Percentiles rank a stretch among this genome's conserved stretches.
phyloP scores from a whole-genome alignment of 2,329 filamentous ascomycete genomes.

The Fusarium nurragi region DNA sequence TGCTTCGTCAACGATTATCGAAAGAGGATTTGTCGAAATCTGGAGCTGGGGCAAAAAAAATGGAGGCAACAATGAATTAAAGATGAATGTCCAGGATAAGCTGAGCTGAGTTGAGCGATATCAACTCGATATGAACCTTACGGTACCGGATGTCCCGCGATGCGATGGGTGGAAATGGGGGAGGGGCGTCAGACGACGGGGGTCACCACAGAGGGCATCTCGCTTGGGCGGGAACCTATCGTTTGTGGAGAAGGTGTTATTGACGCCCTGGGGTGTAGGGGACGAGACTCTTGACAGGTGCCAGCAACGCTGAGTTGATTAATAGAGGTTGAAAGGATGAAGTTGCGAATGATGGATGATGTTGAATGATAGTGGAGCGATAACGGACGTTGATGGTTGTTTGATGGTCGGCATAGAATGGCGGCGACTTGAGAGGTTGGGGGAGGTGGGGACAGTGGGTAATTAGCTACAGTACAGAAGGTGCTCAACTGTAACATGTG shows the following conservation, averaged over 20 bases:
- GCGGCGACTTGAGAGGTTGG: conserved; percentile 14
- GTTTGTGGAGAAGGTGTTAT: conserved; percentile 25
- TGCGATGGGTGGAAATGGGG: conserved; percentile 23
- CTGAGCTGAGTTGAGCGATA: conserved; percentile 22
- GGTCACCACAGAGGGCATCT: conserved; percentile 42
- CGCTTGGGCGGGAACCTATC: conserved; percentile 27
- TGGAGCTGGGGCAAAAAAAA: not conserved
- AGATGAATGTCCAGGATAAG: not conserved
- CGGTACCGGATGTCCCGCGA: conserved; percentile 38
- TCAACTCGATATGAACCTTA: conserved; percentile 20
- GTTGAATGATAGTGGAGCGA: conserved; percentile 25
- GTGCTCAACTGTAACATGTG: conserved; percentile 4
- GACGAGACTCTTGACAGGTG: not conserved
- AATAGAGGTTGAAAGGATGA: not conserved
- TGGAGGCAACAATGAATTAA: not conserved
- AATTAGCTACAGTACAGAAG: not conserved
- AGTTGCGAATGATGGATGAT: not conserved
- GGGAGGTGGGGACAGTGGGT: conserved; percentile 5
- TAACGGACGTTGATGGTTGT: conserved; percentile 21
- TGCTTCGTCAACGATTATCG: conserved; percentile 6
- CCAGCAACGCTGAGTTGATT: not conserved
- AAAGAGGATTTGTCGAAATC: not conserved
- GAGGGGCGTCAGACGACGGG: conserved; percentile 44
- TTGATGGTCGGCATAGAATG: conserved; percentile 8
- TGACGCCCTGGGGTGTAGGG: not conserved